phyloP scores from a whole-genome alignment of 345 rosid species.

The Salix purpurea region DNA sequence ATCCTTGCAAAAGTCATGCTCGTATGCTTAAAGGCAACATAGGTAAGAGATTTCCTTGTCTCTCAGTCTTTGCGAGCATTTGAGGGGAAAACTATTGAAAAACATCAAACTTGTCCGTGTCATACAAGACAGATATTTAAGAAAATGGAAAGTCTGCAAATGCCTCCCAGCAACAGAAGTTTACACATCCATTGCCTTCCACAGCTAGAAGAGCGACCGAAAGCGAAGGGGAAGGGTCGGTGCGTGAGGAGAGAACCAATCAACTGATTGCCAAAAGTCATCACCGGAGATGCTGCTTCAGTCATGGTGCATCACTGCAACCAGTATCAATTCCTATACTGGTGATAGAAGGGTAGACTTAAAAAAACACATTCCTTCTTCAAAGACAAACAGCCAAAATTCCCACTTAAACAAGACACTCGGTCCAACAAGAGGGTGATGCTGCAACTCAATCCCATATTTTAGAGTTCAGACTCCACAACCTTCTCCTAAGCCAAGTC shows the following conservation, averaged over 20 bases:
- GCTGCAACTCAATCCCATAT: neutral
- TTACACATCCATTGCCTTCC: constrained; percentile 1
- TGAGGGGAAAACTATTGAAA: neutral
- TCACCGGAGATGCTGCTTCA: neutral
- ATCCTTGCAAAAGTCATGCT: neutral
- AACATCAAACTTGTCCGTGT: neutral
- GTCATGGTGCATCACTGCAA: neutral
- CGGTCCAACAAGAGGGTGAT: neutral
- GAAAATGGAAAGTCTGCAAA: neutral
- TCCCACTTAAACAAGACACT: neutral
- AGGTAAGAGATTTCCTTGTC: no score
- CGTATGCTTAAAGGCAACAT: no score
- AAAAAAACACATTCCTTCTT: neutral
- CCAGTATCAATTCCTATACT: neutral
- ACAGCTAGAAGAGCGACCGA: neutral
- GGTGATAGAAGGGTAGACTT: neutral
- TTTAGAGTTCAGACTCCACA: constrained; percentile 13
- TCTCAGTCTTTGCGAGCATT: neutral
- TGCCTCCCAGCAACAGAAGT: neutral
- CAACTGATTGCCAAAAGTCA: neutral
- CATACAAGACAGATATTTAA: neutral
- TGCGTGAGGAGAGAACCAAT: neutral
- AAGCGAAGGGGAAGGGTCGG: neutral
- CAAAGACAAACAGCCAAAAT: neutral
- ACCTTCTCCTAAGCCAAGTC: constrained; percentile 11